A percentile compares a stretch with the other conserved stretches of the same genome.
Evolutionary conservation across 2,329 filamentous ascomycete species (phyloP).

Genomic region (Pseudocercospora crystallina): DNA sequence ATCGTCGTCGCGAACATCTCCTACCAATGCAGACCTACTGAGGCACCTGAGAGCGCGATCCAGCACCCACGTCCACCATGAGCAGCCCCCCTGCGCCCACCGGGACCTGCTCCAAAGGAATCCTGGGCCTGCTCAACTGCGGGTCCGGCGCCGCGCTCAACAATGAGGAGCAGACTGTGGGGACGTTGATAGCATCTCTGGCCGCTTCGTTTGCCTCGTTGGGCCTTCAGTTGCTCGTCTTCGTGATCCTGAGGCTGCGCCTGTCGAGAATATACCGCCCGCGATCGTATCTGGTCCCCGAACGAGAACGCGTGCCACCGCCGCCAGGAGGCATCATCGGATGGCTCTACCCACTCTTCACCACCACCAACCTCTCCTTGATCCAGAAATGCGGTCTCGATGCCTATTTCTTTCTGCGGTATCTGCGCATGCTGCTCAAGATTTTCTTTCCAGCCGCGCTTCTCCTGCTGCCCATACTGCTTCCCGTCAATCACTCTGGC

Average conservation of each 20-base stretch:
- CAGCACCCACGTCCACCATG: background rate
- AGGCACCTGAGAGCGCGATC: background rate
- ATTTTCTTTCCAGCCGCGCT: constrained; percentile 84
- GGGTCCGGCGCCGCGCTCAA: constrained; percentile 10
- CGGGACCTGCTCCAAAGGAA: background rate
- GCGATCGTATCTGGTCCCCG: constrained; percentile 81
- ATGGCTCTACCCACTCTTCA: constrained; percentile 62
- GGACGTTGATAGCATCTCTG: constrained; percentile 40
- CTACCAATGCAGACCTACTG: too few species aligned
- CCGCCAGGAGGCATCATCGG: constrained; percentile 60
- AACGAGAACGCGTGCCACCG: constrained; percentile 76
- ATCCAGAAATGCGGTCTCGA: constrained; percentile 95
- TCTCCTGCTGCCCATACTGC: constrained; percentile 77
- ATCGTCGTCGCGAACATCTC: background rate
- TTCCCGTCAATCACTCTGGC: constrained; percentile 82
- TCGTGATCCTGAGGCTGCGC: constrained; percentile 74
- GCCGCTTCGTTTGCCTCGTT: constrained; percentile 35
- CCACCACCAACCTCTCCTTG: constrained; percentile 73
- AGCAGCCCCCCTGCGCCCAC: background rate
- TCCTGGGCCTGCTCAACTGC: constrained; percentile 15
- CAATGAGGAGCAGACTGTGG: constrained; percentile 33
- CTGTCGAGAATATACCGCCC: constrained; percentile 84
- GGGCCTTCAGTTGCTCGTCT: constrained; percentile 60
- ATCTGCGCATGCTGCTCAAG: constrained; percentile 79
- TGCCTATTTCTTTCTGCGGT: constrained; percentile 95